Base-by-base conservation (phyloP, 257 asterid genomes). In the Parsonsia alboflavescens region DNA sequence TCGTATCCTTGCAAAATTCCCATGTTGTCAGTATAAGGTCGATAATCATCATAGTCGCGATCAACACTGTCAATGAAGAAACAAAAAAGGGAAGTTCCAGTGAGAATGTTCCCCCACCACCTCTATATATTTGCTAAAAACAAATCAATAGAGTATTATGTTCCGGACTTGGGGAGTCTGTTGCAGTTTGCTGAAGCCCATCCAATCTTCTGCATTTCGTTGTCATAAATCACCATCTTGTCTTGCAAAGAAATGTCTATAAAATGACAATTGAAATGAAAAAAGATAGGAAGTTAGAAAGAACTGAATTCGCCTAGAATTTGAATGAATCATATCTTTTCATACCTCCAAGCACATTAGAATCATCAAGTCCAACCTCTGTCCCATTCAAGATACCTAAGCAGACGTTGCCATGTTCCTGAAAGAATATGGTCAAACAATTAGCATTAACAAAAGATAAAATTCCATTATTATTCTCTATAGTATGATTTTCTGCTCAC, bases 331-430 rank as follows among this genome's bases (percentile, higher is more conserved):
- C 15, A 7, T 50, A 7, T 24, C 12, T 54, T 21, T 21, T 1
- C 79, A 6, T 83, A 95, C 98, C 99, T 89, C 99, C 98, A 54
- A 95, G 85, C 61, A 95, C 67, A 54, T 91, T 92, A 58, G 76
- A 58, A 73, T 81, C 62, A 44, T 79, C 89, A 26, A 95, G 77
- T 58, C 93, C 94, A 46, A 85, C 96, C 69, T 92, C 96, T 11
- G 80, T 74, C 16, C 97, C 96, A n/a, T 90, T 70, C 88, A 95
- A 79, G 80, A 95, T 89, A 65, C 99, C 99, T 67, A 95, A 86
- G 88, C 99, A 95, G 75, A 77, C 89, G 66, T 81, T 92, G 75
- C 98, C 99, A 2, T 75, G 88, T 52, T 76, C 87, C 98, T 93
- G 91, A 74, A 86, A 79, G 70, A 58, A 28, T 22, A n/a, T 64